These are phyloP conservation scores for Suhomyces sp. DNA, from an alignment of 805 yeast species.

Conservation along the genomic window DNA sequence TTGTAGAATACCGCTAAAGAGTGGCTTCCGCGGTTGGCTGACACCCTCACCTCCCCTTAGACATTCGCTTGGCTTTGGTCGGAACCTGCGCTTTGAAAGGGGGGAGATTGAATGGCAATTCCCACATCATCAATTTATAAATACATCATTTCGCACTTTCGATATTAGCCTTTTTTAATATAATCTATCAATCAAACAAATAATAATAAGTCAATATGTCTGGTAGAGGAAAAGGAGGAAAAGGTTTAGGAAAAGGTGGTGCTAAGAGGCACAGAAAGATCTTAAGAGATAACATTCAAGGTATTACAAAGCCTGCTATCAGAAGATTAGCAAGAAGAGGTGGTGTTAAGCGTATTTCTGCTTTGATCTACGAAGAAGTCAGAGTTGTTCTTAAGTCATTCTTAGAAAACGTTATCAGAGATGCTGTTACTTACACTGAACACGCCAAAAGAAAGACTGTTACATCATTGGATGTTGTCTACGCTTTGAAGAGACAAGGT, in stretches of 20 bases:
- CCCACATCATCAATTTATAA: constrained; percentile 3
- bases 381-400: constrained; percentile 94
- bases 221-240: constrained; percentile 99
- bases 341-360: constrained; percentile 99
- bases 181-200: constrained; percentile 17
- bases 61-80: constrained; percentile 1
- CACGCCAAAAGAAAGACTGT: constrained; percentile 99
- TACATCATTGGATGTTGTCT: constrained; percentile 96
- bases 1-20: neutral
- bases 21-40: constrained; percentile 2
- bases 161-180: constrained; percentile 8
- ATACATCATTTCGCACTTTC: constrained; percentile 8
- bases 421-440: constrained; percentile 98
- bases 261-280: constrained; percentile 99
- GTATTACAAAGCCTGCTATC: constrained; percentile 99
- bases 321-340: constrained; percentile 99
- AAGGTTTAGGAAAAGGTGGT: constrained; percentile 99
- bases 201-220: constrained; percentile 53
- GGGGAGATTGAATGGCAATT: neutral
- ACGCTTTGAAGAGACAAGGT: constrained; percentile 99
- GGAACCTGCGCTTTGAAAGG: neutral
- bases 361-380: constrained; percentile 97
- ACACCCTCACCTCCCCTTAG: neutral
- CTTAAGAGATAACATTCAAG: constrained; percentile 98
- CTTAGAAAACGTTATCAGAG: constrained; percentile 97